Conservation (phyloP, 371 early-diverging fungal genomes). For the Lichtheimia ornata region DNA sequence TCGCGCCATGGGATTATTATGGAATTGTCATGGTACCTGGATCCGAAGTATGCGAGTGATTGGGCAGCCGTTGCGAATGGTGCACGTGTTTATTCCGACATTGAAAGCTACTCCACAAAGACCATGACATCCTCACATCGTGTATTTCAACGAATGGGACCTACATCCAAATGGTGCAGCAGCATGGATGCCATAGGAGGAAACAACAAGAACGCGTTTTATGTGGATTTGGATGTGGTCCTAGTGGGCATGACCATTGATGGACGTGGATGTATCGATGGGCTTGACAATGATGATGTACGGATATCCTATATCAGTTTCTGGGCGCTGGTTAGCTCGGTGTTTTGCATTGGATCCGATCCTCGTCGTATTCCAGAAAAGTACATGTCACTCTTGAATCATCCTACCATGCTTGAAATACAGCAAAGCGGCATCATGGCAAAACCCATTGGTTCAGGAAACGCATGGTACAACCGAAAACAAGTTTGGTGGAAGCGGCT, state of each 20-base stretch:
- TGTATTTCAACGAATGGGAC: slow-evolving; percentile 41
- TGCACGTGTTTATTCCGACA: slow-evolving; percentile 41
- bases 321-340: slow-evolving; percentile 46
- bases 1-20: slow-evolving; percentile 33
- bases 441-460: slow-evolving; percentile 36
- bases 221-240: slow-evolving; percentile 45
- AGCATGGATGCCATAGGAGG: slow-evolving; percentile 1
- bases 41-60: slow-evolving; percentile 34
- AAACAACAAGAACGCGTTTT: slow-evolving; percentile 35
- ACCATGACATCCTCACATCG: slow-evolving; percentile 48
- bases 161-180: slow-evolving; percentile 29
- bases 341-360: slow-evolving; percentile 45
- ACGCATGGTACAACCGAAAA: slow-evolving; percentile 39
- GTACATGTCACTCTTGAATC: slow-evolving; percentile 35
- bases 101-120: slow-evolving; percentile 42
- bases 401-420: slow-evolving; percentile 38
- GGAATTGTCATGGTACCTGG: slow-evolving; percentile 48
- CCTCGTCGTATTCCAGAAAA: slow-evolving; percentile 42
- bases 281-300: slow-evolving; percentile 45
- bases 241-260: slow-evolving; percentile 46
- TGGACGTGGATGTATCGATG: slow-evolving; percentile 38
- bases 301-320: slow-evolving; percentile 42
- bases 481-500: slow-evolving; percentile 50
- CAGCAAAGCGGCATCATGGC: slow-evolving; percentile 50
- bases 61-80: slow-evolving; percentile 41